These are phyloP conservation scores for Globisporangium alternatum DNA, from an alignment of 352 stramenopile genomes.

Conservation along the genomic window DNA sequence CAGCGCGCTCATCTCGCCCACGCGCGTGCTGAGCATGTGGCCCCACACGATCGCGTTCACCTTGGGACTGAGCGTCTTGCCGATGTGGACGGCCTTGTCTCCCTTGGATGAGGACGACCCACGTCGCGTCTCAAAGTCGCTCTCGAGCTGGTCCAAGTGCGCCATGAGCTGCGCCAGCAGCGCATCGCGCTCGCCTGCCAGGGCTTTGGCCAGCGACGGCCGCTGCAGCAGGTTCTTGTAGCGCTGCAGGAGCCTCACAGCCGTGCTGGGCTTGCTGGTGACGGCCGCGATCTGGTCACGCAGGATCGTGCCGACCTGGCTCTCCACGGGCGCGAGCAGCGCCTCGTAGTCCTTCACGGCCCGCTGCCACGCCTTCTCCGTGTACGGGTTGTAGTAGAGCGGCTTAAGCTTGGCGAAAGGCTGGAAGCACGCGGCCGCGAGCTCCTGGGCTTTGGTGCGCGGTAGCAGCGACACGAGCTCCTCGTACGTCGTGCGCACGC, in stretches of 20 bases:
- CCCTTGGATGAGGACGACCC: conserved; percentile 9
- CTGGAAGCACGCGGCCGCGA: conserved; percentile 56
- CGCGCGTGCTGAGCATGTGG: conserved; percentile 60
- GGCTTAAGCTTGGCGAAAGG: conserved; percentile 64
- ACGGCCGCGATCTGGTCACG: conserved; percentile 69
- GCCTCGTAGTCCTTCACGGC: conserved; percentile 80
- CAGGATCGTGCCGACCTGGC: conserved; percentile 77
- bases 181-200: conserved; percentile 84
- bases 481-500: conserved; percentile 84
- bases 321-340: conserved; percentile 78
- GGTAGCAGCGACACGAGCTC: conserved; percentile 78
- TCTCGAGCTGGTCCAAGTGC: conserved; percentile 86
- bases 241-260: conserved; percentile 81
- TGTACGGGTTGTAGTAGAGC: conserved; percentile 92
- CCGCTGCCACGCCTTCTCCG: conserved; percentile 70
- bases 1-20: conserved; percentile 52
- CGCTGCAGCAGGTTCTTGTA: conserved; percentile 84
- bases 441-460: conserved; percentile 33
- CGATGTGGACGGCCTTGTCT: conserved; percentile 44
- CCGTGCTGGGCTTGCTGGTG: conserved; percentile 50
- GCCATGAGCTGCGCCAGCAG: conserved; percentile 84
- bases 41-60: conserved; percentile 86
- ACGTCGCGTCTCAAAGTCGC: conserved; percentile 73
- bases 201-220: conserved; percentile 63
- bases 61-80: conserved; percentile 82